A percentile compares a stretch with the other conserved stretches of the same genome.
These are phyloP conservation scores for Metroxylon sagu DNA, from an alignment of 176 grass and related monocot genomes.

Conservation along the genomic window DNA sequence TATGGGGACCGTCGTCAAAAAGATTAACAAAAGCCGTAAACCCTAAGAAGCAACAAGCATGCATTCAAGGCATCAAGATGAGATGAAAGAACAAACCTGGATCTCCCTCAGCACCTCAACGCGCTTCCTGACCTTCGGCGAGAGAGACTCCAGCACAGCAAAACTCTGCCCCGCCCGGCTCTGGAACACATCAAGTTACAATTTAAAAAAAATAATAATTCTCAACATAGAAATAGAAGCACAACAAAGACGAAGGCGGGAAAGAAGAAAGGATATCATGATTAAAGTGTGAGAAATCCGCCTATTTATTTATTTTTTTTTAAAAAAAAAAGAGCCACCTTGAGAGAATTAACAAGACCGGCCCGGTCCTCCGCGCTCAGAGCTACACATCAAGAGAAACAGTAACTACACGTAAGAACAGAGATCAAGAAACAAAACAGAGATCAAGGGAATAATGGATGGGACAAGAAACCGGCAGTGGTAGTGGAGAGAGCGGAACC, in stretches of 20 bases:
- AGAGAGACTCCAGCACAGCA: conserved; percentile 13
- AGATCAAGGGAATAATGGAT: background rate
- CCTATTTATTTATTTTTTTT: too few species aligned
- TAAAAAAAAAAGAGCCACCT: conserved; percentile 3
- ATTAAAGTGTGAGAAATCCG: too few species aligned
- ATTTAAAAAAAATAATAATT: background rate
- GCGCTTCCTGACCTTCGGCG: conserved; percentile 16
- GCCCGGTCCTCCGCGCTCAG: conserved; percentile 17
- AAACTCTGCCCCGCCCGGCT: conserved; percentile 8
- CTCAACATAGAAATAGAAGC: too few species aligned
- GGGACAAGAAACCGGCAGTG: background rate
- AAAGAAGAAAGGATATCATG: too few species aligned
- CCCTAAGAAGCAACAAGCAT: background rate
- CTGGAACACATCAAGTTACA: background rate
- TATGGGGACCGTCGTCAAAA: too few species aligned
- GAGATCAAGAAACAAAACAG: background rate
- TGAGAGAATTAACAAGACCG: conserved; percentile 14
- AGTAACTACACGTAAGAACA: background rate
- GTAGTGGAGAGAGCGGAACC: background rate
- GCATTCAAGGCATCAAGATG: background rate
- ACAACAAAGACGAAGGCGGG: too few species aligned
- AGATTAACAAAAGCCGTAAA: too few species aligned
- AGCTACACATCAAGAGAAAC: background rate
- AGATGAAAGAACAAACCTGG: conserved; percentile 11
- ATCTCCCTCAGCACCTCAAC: conserved; percentile 16